Evolutionary conservation across 495 filamentous ascomycete genomes (phyloP), one percentile per base, ranked within the genome.

Genomic region (Hyphodiscus hymeniophilus): DNA sequence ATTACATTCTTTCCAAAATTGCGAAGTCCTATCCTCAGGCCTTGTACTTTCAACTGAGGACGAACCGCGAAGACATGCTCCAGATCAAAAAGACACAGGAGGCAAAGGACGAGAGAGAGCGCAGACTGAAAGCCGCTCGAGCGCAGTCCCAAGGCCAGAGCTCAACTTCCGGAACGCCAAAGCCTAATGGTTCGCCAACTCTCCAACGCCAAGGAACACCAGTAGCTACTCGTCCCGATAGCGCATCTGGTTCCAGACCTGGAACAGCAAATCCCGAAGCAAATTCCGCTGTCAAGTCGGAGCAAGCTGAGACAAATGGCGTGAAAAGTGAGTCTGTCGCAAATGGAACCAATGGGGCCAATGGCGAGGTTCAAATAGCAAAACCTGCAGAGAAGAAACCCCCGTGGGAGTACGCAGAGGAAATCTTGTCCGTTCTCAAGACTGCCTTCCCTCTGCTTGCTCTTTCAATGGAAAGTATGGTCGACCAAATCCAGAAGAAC

Each of bases 401-500:
- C 28, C 82, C 94, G 2, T 97, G 92, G 92, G 94, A 99, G 59
- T 81, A 90, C 56, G 87, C 87, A 0, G 94, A 99, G 47, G 91
- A 97, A 63, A 89, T 97, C 47, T 88, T 92, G 76, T 84, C 85
- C 28, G 81, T 83, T 23, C 78, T 99, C 38, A 96, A 97, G 70
- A 95, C 90, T 12, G 89, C 89, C 0, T 97, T 96, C 69, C 94
- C 94, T 16, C 72, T 99, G 32, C 81, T 99, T 50, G 91, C 92
- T 3, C 69, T 96, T 28, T 97, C 92, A 2, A 96, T 99, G 90
- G 94, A 99, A 68, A 94, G 90, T 0, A 97, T 99, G 91, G 89
- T 95, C 24, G 94, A 99, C 60, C 89, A 95, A 66, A 95, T 97
- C 54, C 80, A 86, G 64, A 96, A 95, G 73, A 83, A 97, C 65